Base-by-base conservation (phyloP, 371 early-diverging fungal species). In the Chytridium lagenaria region DNA sequence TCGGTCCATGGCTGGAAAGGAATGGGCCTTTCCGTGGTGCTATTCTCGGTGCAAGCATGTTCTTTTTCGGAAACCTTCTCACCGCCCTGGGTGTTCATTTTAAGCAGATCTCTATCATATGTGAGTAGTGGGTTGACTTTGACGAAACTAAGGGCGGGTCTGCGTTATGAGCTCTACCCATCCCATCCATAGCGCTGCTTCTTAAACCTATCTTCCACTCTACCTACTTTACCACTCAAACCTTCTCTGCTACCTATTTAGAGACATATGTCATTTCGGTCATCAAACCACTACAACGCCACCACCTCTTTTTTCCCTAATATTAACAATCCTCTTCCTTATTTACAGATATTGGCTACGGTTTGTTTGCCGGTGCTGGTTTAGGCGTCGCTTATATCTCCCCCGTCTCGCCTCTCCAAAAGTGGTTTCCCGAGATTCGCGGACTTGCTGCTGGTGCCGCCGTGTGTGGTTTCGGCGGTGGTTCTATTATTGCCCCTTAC, bases 391-490 rank as follows among this genome's bases (percentile, higher is more conserved):
- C 86, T 57, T 89, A 89, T 71, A 88, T 90, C 68, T 79, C 89
- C 34, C 88, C 91, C 16, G 87, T 88, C 55, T 87, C 87, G 22
- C 78, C 78, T 16, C 72, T 76, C 2, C 78, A 76, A 39, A 79
- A 79, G 52, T 79, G 79, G 70, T 79, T 76, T 69, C 80, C 80
- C n/a, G 80, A 79, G 55, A 26, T 68, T 7, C 75, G 81, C 40
- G 78, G 81, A 33, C 31, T 77, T 1, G 81, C 78, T 19, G 74
- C 74, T 19, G 80, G 76, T 33, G 50, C 83, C 1, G 88, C 89
- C 28, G 91, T 91, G 63, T 88, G 88, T 78, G 91, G 89, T 22
- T 91, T 91, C 78, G 91, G 91, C 72, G 88, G 71, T 26, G 91
- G 91, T 0, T 84, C 87, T 44, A 85, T 91, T 68, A 87, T 88